Evolutionary conservation across 768 basidiomycete genomes (phyloP).

Genomic region (Gloeophyllum trabeum): DNA sequence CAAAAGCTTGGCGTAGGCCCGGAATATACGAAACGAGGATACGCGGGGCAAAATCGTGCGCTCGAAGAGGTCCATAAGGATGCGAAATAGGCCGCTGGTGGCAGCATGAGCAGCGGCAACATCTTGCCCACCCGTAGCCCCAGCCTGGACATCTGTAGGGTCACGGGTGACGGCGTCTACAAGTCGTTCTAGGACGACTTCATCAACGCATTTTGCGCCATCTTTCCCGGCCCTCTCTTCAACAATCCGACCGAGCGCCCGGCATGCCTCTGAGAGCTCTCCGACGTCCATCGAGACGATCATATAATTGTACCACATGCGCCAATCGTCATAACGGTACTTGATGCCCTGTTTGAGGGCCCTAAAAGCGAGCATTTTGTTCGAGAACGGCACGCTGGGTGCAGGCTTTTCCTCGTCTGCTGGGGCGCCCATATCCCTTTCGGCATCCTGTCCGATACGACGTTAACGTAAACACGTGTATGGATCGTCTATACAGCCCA

Average conservation of each 20-base stretch:
- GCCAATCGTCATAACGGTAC: slow-evolving; percentile 83
- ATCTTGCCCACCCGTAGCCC: slow-evolving; percentile 12
- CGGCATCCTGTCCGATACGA: no score
- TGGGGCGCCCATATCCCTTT: no score
- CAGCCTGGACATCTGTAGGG: slow-evolving; percentile 26
- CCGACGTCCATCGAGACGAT: slow-evolving; percentile 88
- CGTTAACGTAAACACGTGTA: no score
- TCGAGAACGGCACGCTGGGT: slow-evolving; percentile 36
- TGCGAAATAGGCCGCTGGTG: slow-evolving; percentile 45
- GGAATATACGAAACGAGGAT: slow-evolving; percentile 69
- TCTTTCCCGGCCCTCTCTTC: slow-evolving; percentile 50
- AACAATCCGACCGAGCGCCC: slow-evolving; percentile 73
- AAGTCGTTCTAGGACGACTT: slow-evolving; percentile 80
- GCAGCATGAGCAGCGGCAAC: slow-evolving; percentile 13
- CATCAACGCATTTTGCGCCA: slow-evolving; percentile 58
- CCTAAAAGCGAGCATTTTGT: slow-evolving; percentile 84
- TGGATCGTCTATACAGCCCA: no score
- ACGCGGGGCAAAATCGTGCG: slow-evolving; percentile 72
- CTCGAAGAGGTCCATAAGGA: slow-evolving; percentile 66
- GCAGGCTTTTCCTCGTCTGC: background rate
- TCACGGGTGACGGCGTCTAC: slow-evolving; percentile 76
- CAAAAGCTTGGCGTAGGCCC: slow-evolving; percentile 72
- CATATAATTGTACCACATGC: slow-evolving; percentile 99
- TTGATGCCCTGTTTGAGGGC: slow-evolving; percentile 87
- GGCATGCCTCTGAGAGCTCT: slow-evolving; percentile 78